Evolutionary conservation across 192 early-diverging fungal genomes (phyloP).

Genomic region (Tieghemiomyces parasiticus): DNA sequence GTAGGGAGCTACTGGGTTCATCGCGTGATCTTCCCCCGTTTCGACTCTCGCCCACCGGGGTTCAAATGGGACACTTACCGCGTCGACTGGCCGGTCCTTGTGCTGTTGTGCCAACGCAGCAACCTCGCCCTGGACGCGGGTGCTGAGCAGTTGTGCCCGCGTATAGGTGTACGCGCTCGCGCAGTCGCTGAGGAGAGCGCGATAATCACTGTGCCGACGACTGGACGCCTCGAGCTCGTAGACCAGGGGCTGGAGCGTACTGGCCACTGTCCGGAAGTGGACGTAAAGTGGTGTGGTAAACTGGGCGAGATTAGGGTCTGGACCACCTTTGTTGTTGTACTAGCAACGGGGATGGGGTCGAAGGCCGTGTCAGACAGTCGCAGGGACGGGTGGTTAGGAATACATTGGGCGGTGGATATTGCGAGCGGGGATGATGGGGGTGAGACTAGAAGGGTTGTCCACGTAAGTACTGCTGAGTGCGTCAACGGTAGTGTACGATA

Average conservation of each 20-base stretch:
- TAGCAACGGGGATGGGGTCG: neutral
- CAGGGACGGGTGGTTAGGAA: neutral
- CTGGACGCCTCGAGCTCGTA: slow-evolving; percentile 63
- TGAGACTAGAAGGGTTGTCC: neutral
- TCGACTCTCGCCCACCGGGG: too few species aligned
- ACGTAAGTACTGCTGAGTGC: neutral
- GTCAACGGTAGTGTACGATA: too few species aligned
- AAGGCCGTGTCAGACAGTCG: neutral
- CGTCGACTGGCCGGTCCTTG: slow-evolving; percentile 11
- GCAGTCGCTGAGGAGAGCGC: slow-evolving; percentile 59
- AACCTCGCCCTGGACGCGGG: slow-evolving; percentile 46
- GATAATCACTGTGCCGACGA: slow-evolving; percentile 49
- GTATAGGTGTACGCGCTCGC: slow-evolving; percentile 56
- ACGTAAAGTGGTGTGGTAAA: slow-evolving; percentile 40
- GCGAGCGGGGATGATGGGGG: neutral
- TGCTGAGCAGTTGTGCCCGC: slow-evolving; percentile 48
- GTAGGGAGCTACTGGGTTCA: too few species aligned
- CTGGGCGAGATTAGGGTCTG: neutral
- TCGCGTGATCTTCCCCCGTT: too few species aligned
- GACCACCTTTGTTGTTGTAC: neutral
- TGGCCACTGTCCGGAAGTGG: slow-evolving; percentile 59
- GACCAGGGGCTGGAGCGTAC: slow-evolving; percentile 43
- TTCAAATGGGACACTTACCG: slow-evolving; percentile 44
- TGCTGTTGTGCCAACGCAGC: slow-evolving; percentile 19
- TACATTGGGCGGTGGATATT: too few species aligned